Base-by-base conservation (phyloP, 2,329 filamentous ascomycete genomes). In the Epichloe hybrida region DNA sequence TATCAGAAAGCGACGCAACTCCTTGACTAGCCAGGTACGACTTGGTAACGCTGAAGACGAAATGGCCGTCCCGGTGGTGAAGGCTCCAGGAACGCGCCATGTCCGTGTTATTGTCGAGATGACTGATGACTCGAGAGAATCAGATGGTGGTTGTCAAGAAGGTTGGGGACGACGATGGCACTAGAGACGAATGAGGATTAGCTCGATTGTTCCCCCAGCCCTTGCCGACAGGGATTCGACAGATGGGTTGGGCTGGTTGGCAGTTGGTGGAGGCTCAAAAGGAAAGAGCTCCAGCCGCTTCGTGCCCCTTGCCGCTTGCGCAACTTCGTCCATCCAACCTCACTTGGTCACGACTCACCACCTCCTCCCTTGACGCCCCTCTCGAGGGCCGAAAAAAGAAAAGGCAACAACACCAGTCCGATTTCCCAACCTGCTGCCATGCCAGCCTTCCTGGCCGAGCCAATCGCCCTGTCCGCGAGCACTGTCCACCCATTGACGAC, bases 301-400 rank as follows among this genome's bases (percentile, higher is more conserved):
- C n/a, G 20, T 47, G 53, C 47, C 53, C 53, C 53, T 55, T 21
- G 20, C 20, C 20, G 20, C 20, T 21, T 53, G 53, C 53, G 38
- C 52, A 31, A 49, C 49, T 34, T 23, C 46, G 34, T 46, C 40
- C 41, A 38, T 41, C 40, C 46, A 41, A 49, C 50, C 50, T 45
- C 46, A 38, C 42, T 44, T 23, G 15, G 7, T 39, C 15, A 17
- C 37, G 6, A 39, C 37, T 41, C 39, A 41, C 39, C 39, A 46
- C 45, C 39, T 40, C 44, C 50, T 49, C 46, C 50, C 47, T 52
- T 46, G 41, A 41, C 27, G 13, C 40, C 21, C 35, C 47, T 49
- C 35, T 27, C 35, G 27, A 17, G 36, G 37, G 27, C 42, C 42
- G 31, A 41, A 37, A 37, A 47, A 48, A 50, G 34, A 34, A 40